phyloP scores from a whole-genome alignment of 306 rosid species.

The Vigna reflexopilosa region DNA sequence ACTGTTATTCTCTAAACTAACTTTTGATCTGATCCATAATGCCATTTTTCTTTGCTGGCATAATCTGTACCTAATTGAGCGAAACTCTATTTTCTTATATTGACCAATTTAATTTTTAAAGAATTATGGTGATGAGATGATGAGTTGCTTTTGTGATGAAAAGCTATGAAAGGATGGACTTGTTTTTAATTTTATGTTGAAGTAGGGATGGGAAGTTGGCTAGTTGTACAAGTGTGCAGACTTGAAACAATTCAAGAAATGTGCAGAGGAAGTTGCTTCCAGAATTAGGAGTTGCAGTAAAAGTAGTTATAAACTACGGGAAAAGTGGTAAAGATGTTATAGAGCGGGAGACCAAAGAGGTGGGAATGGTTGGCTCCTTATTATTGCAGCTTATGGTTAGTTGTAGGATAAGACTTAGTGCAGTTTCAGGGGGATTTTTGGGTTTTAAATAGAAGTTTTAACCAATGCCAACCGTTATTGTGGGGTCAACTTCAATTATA shows the following conservation, averaged over 20 bases:
- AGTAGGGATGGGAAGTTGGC: neutral
- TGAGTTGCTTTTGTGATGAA: slow-evolving; percentile 1
- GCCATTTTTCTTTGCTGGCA: neutral
- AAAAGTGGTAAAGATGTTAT: slow-evolving; percentile 2
- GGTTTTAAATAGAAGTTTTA: neutral
- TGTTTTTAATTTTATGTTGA: neutral
- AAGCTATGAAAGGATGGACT: neutral
- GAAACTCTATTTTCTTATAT: neutral
- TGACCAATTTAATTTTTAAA: neutral
- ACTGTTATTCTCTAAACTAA: neutral
- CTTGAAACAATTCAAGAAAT: neutral
- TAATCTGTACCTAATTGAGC: neutral
- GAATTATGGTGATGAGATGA: neutral
- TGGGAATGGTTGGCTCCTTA: neutral
- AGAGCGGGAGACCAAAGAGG: slow-evolving; percentile 15
- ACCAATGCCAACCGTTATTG: neutral
- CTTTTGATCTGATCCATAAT: neutral
- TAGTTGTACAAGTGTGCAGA: neutral
- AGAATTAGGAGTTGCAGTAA: neutral
- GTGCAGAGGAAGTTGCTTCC: neutral
- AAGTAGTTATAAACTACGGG: neutral
- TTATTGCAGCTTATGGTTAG: slow-evolving; percentile 3
- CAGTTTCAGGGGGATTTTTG: neutral
- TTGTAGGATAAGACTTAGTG: neutral
- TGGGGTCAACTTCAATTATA: neutral